Evolutionary conservation across 495 filamentous ascomycete genomes (phyloP).

Genomic region (Penicillium cosmopolitanum): DNA sequence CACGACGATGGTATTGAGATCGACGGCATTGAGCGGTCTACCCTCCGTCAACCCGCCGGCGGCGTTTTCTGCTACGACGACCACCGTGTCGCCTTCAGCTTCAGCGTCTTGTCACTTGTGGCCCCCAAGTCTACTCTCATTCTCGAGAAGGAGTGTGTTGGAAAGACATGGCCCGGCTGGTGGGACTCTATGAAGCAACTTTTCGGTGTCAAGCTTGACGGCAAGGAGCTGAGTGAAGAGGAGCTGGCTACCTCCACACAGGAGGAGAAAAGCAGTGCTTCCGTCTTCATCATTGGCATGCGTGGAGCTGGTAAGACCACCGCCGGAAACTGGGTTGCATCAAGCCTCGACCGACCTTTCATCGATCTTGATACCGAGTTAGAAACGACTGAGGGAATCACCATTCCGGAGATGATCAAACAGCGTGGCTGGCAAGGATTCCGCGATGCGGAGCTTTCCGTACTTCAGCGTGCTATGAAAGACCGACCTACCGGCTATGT

Average conservation of each 20-base stretch:
- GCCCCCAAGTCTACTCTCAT: slow-evolving; percentile 78
- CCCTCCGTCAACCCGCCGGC: slow-evolving; percentile 61
- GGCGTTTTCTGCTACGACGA: slow-evolving; percentile 96
- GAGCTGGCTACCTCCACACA: slow-evolving; percentile 28
- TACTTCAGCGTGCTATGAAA: slow-evolving; percentile 72
- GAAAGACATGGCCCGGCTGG: slow-evolving; percentile 99
- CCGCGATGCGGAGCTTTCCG: slow-evolving; percentile 73
- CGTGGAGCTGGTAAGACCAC: slow-evolving; percentile 97
- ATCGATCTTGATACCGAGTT: slow-evolving; percentile 88
- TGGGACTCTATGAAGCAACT: slow-evolving; percentile 84
- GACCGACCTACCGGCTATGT: slow-evolving; percentile 77
- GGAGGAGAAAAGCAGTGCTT: slow-evolving; percentile 50
- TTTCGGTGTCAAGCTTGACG: slow-evolving; percentile 75
- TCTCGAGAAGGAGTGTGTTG: slow-evolving; percentile 86
- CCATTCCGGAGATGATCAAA: slow-evolving; percentile 84
- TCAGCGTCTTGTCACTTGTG: slow-evolving; percentile 82
- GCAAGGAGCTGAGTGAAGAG: slow-evolving; percentile 63
- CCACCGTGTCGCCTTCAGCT: slow-evolving; percentile 97
- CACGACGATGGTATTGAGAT: slow-evolving; percentile 92
- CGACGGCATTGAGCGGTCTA: slow-evolving; percentile 64
- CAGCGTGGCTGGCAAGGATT: slow-evolving; percentile 86
- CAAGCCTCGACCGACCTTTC: slow-evolving; percentile 73
- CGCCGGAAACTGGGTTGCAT: slow-evolving; percentile 79
- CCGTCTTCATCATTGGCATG: slow-evolving; percentile 96
- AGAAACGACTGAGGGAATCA: slow-evolving; percentile 68